Evolutionary conservation across 2,329 filamentous ascomycete genomes (phyloP).

Genomic region (Exophiala alcalophila): DNA sequence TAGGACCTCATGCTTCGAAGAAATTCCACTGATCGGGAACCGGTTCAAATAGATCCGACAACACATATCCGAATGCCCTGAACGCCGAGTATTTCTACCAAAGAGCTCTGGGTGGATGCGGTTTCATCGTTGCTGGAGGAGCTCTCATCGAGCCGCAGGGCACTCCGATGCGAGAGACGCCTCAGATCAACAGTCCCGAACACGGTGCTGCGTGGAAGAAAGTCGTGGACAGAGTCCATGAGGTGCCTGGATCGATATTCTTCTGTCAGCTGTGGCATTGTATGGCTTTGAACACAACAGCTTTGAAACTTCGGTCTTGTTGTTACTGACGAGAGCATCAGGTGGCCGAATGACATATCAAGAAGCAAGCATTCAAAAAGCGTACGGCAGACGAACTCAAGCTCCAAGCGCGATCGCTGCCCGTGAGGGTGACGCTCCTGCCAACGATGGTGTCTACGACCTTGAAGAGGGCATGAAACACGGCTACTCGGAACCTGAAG

Average conservation of each 20-base stretch:
- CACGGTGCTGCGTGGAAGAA: conserved; percentile 2
- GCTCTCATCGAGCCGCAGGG: conserved; percentile 7
- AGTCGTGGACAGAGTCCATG: conserved; percentile 7
- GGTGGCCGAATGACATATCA: too few relatives aligned
- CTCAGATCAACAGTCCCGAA: conserved; percentile 5
- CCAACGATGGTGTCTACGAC: too few relatives aligned
- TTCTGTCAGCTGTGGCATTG: conserved; percentile 9
- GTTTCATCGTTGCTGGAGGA: conserved; percentile 3
- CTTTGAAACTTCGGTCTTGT: too few relatives aligned
- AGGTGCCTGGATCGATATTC: conserved; percentile 4
- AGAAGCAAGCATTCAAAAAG: too few relatives aligned
- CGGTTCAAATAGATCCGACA: not conserved
- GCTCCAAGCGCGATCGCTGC: too few relatives aligned
- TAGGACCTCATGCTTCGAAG: too few relatives aligned
- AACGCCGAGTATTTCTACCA: conserved; percentile 9
- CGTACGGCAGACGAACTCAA: too few relatives aligned
- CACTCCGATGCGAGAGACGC: conserved; percentile 7
- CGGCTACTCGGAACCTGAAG: too few relatives aligned
- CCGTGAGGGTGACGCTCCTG: too few relatives aligned
- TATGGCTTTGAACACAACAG: too few relatives aligned
- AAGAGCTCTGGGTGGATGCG: not conserved
- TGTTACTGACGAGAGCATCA: too few relatives aligned
- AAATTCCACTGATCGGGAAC: not conserved
- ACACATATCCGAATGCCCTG: conserved; percentile 5
- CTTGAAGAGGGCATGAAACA: too few relatives aligned